Percentiles rank a stretch among this genome's conserved stretches.
phyloP scores from a whole-genome alignment of 108 stramenopile genomes.

The Aurantiochytrium sp. region DNA sequence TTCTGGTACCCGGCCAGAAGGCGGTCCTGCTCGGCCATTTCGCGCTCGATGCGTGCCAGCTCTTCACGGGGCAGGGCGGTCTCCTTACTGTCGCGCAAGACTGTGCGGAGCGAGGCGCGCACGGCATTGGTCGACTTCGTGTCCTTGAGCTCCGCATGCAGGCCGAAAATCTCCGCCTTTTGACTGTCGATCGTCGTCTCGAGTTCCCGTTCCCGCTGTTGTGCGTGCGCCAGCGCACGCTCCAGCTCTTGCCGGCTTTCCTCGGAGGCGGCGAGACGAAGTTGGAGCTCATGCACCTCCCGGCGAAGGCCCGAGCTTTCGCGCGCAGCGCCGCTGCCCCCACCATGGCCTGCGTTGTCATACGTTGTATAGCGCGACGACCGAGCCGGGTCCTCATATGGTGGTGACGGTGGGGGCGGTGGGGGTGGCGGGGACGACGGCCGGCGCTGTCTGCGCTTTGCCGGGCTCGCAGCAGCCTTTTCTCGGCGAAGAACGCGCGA shows the following conservation, averaged over 20 bases:
- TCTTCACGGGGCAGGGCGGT: not conserved
- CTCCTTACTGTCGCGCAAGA: not conserved
- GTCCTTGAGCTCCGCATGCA: not conserved
- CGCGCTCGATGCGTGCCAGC: constrained; percentile 36
- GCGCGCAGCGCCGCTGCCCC: not conserved
- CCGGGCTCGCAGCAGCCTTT: too few species aligned
- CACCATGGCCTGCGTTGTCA: not conserved
- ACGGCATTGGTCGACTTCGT: not conserved
- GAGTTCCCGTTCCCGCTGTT: not conserved
- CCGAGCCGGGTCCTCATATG: too few species aligned
- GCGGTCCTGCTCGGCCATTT: constrained; percentile 43
- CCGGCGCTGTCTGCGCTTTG: too few species aligned
- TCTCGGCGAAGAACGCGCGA: too few species aligned
- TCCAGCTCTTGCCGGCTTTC: not conserved
- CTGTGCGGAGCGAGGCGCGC: not conserved
- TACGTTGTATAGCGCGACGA: too few species aligned
- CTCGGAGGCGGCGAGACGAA: not conserved
- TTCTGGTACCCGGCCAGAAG: constrained; percentile 41
- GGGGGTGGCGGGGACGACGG: too few species aligned
- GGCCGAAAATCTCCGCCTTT: constrained; percentile 12
- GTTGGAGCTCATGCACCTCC: not conserved
- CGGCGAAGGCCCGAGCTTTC: not conserved
- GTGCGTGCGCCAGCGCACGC: not conserved
- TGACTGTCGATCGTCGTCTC: not conserved
- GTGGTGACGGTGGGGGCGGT: too few species aligned